A percentile compares a stretch with the other conserved stretches of the same genome.
These are phyloP conservation scores for Spiromastix sp. DNA, from an alignment of 2,329 filamentous ascomycete genomes.

Conservation along the genomic window DNA sequence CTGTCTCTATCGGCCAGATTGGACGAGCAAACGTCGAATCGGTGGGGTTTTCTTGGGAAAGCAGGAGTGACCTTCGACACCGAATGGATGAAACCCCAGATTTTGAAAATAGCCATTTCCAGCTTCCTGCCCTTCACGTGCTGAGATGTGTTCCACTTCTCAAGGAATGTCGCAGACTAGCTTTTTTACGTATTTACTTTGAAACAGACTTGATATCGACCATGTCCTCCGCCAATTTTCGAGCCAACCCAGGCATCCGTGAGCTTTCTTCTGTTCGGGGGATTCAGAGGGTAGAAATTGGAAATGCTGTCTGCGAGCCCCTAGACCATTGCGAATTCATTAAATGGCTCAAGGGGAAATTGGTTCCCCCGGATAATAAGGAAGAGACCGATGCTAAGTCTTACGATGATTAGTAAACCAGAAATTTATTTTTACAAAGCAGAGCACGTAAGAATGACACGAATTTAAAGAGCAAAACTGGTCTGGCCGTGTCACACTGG, in stretches of 20 bases:
- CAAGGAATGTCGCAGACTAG: neutral
- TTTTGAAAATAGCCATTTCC: neutral
- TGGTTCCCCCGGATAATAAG: too few relatives aligned
- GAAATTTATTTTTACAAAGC: too few relatives aligned
- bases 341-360: neutral
- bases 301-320: neutral
- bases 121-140: neutral
- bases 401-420: too few relatives aligned
- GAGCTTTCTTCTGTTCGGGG: slow-evolving; percentile 1
- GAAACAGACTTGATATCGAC: neutral
- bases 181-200: neutral
- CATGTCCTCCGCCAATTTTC: neutral
- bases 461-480: too few relatives aligned
- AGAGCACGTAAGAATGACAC: too few relatives aligned
- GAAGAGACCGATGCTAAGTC: too few relatives aligned
- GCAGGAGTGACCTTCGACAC: neutral
- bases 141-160: neutral
- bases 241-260: neutral
- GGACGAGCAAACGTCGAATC: neutral
- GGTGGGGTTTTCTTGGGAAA: neutral
- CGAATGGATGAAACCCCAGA: neutral
- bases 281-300: neutral
- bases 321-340: neutral
- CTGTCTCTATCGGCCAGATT: neutral
- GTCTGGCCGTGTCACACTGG: too few relatives aligned